Evolutionary conservation across 495 filamentous ascomycete species (phyloP), one percentile per base, ranked within the genome.

Genomic region (Talaromyces borbonicus): DNA sequence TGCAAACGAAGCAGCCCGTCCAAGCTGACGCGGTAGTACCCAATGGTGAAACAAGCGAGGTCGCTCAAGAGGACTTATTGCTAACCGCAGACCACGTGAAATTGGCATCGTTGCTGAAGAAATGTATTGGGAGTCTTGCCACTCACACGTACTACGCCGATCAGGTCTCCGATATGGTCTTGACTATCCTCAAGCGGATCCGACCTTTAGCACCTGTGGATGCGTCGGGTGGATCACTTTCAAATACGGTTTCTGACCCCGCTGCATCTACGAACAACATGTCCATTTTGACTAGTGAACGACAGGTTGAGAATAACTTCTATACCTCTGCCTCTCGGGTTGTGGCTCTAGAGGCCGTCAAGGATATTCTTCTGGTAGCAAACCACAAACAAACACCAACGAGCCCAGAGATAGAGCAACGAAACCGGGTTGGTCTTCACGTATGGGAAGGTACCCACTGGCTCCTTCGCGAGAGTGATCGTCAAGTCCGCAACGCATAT

Each of bases 111-210:
- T 74, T 78, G 14, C 66, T 96, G 5, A 80, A 87, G 52, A 72
- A 76, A 49, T 89, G 81, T 59, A 88, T 94, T 47, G 85, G 84
- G 6, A 75, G 85, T 58, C 70, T 96, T n/a, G 87, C 86, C 1
- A 94, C 85, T 1, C 90, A 96, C 58, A 80, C 90, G 11, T 96
- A 96, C 61, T 96, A 96, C 59, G 83, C 84, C 1, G 89, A 96
- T 49, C 89, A 96, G 56, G 84, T 96, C 38, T 78, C 83, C 2
- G 90, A 96, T 57, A 95, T 95, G 85, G 80, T 94, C 37, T 72
- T 79, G 2, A 76, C 85, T 0, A 81, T 96, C 32, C 66, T 96
- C 22, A 63, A 73, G 20, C 80, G 85, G 27, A 74, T 95, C 27
- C 90, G 83, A 53, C 84, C 87, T 5, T 67, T 69, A 49, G 57